These are phyloP conservation scores for Cryphonectria japonica DNA, from an alignment of 2,329 filamentous ascomycete species.

Conservation along the genomic window DNA sequence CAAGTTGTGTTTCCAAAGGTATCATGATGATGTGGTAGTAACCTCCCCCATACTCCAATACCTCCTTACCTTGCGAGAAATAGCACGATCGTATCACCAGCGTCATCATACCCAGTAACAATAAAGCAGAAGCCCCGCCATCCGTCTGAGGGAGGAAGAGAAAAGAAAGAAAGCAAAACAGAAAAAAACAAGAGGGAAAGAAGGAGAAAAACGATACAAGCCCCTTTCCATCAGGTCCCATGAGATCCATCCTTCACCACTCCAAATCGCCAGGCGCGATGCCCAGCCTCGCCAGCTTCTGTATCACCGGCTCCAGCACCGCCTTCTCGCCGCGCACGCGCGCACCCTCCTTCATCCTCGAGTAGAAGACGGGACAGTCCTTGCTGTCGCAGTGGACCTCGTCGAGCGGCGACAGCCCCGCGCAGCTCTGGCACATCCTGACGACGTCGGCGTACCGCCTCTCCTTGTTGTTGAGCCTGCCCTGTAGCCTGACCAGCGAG, in stretches of 20 bases:
- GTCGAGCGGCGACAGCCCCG: constrained; percentile 72
- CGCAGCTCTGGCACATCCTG: constrained; percentile 78
- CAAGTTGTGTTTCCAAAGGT: too few species aligned
- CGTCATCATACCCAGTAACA: too few species aligned
- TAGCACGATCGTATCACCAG: neutral
- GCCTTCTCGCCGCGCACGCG: constrained; percentile 47
- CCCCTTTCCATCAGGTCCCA: neutral
- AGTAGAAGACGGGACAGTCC: constrained; percentile 93
- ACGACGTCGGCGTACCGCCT: constrained; percentile 66
- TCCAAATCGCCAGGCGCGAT: constrained; percentile 37
- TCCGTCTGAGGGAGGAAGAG: too few species aligned
- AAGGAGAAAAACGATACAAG: neutral
- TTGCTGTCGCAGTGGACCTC: constrained; percentile 85
- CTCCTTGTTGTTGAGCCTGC: constrained; percentile 65
- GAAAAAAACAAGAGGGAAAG: neutral
- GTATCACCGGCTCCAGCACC: constrained; percentile 41
- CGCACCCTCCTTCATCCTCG: constrained; percentile 65
- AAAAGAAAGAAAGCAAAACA: too few species aligned
- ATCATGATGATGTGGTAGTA: too few species aligned
- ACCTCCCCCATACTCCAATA: too few species aligned
- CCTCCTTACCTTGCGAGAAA: neutral
- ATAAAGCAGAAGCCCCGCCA: too few species aligned
- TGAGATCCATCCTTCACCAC: constrained; percentile 36
- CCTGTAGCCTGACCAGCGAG: constrained; percentile 67
- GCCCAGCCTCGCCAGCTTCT: constrained; percentile 38